Base-by-base conservation (phyloP, 306 rosid species). In the Bauhinia variegata region DNA sequence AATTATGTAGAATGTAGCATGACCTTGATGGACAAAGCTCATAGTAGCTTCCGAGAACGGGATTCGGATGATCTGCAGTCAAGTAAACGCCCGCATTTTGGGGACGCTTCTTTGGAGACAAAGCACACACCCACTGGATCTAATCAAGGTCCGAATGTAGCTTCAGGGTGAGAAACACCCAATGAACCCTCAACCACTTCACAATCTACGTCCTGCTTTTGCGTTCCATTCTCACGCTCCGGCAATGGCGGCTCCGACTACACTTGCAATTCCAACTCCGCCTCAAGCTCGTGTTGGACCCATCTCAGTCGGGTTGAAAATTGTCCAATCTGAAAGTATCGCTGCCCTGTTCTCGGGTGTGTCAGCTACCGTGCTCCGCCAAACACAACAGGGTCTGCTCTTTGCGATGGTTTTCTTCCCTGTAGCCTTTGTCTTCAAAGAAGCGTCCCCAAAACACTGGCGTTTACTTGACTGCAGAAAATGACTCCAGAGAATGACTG, bases 71-170 rank as follows among this genome's bases (percentile, higher is more conserved):
- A n/a, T n/a, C n/a, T n/a, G n/a, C n/a, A n/a, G n/a, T n/a, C n/a
- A n/a, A n/a, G n/a, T n/a, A n/a, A n/a, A n/a, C n/a, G n/a, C n/a
- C n/a, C n/a, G n/a, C n/a, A n/a, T n/a, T n/a, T n/a, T n/a, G n/a
- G n/a, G n/a, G n/a, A n/a, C n/a, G n/a, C n/a, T n/a, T n/a, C n/a
- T n/a, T n/a, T n/a, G n/a, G n/a, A n/a, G n/a, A n/a, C n/a, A n/a
- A n/a, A 64, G 85, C 16, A 86, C 96, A 8, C 85, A 88, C 75
- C 89, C 92, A 0, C 66, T 81, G 0, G 97, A 91, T 71, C 88
- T 91, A 8, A 88, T 91, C 80, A 91, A 91, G 60, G 96, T 91
- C 18, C 95, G 97, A 0, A 88, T 91, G 93, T 96, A 91, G 12
- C 92, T 91, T 46, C 89, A 85, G 56, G 91, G 91, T 17, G 89